Evolutionary conservation across 1,284 basidiomycete genomes (phyloP), one percentile per base, ranked within the genome.

Genomic region (Spongispora temasekensis): DNA sequence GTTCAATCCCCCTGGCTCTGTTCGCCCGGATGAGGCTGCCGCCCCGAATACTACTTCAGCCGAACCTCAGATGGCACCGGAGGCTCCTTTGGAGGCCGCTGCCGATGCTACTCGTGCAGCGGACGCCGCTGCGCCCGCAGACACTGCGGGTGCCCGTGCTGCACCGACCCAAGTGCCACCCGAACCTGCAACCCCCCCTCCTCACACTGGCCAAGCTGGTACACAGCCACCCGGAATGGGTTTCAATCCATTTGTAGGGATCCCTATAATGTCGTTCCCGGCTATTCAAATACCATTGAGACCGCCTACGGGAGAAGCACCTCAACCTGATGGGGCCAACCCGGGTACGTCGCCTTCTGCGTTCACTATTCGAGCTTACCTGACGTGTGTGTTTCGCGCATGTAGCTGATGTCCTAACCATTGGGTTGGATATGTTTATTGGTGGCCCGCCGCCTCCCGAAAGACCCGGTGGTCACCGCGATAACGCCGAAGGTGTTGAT

Each of bases 341-440:
- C 67, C 60, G 64, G 63, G 63, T 65, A 62, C 10, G 71, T 65
- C 17, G 15, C 30, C 5, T 40, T 4, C 8, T 23, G 51, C 61
- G 17, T 30, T n/a, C n/a, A n/a, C 19, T 55, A 64, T 69, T 15
- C 68, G 50, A 64, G 7, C 60, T 75, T 59, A 21, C 61, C 67
- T 62, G 57, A 72, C 30, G 64, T 63, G 61, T 21, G 44, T 52
- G 2, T 37, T 58, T 61, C 57, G 32, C 12, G 5, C 35, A 35
- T 35, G 2, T 25, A 64, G 74, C 64, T 60, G 73, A 73, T 55
- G 44, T 73, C 2, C 0, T 73, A 28, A 75, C 71, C 28, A 71
- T 73, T 48, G 71, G 71, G 32, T 34, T 73, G 13, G 71, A 73
- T 53, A 72, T 73, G 73, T 71, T 76, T 57, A 56, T 76, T 3